phyloP scores from a whole-genome alignment of 108 stramenopile species.

The Nannochloropsis salina region DNA sequence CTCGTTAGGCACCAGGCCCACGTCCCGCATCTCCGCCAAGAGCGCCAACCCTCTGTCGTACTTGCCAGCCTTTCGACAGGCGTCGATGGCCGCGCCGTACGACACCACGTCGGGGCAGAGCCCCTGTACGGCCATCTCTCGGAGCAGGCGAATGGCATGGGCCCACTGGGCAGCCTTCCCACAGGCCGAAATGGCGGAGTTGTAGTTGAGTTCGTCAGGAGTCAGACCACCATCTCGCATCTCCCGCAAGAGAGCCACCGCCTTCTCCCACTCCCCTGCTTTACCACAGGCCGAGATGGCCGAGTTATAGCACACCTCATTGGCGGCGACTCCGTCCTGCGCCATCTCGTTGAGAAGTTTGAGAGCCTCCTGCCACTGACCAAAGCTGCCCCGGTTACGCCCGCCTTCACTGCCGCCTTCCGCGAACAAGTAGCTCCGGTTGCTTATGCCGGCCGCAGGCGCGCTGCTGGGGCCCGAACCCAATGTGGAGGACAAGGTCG shows the following conservation, averaged over 20 bases:
- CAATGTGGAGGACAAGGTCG: background rate
- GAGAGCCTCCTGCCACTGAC: constrained; percentile 43
- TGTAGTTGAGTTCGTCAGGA: constrained; percentile 48
- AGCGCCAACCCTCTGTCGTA: constrained; percentile 28
- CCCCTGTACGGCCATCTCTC: constrained; percentile 30
- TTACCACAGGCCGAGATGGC: constrained; percentile 34
- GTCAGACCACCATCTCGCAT: constrained; percentile 32
- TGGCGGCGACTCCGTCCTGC: constrained; percentile 34
- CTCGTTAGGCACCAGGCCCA: constrained; percentile 38
- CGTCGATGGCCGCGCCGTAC: constrained; percentile 42
- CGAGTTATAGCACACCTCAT: constrained; percentile 34
- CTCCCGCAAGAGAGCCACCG: constrained; percentile 41
- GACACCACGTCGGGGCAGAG: constrained; percentile 43
- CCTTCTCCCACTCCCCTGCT: constrained; percentile 22
- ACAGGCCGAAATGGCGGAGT: constrained; percentile 41
- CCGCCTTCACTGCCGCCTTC: background rate
- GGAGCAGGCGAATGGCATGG: constrained; percentile 31
- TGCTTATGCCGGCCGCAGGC: background rate
- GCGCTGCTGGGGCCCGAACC: background rate
- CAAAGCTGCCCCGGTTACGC: background rate
- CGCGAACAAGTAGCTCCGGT: background rate
- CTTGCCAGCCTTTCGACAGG: constrained; percentile 44
- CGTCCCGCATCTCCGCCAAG: constrained; percentile 30
- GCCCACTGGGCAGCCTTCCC: constrained; percentile 43
- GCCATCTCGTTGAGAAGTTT: constrained; percentile 38